These are phyloP conservation scores for Boletus rubroflammeus DNA, from an alignment of 768 basidiomycete genomes.

Conservation along the genomic window DNA sequence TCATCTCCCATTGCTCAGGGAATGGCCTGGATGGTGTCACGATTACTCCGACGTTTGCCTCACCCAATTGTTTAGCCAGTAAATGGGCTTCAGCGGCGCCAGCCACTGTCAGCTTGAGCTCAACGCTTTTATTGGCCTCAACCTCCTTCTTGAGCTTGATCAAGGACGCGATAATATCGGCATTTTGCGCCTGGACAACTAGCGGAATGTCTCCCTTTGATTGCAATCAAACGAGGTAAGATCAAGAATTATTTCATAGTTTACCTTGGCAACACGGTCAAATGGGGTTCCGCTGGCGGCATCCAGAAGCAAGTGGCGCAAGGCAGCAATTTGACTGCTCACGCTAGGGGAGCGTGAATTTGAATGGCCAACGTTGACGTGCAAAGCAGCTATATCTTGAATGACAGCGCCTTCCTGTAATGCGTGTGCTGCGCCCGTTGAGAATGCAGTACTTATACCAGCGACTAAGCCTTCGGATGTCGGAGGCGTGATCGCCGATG, in stretches of 20 bases:
- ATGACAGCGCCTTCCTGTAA: constrained; percentile 57
- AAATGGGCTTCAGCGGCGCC: constrained; percentile 70
- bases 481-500: constrained; percentile 57
- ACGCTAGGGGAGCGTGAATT: constrained; percentile 45
- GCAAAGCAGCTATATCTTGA: constrained; percentile 58
- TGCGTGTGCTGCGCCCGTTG: constrained; percentile 50
- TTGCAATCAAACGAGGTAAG: neutral
- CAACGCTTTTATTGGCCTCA: constrained; percentile 41
- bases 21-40: constrained; percentile 64
- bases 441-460: constrained; percentile 59
- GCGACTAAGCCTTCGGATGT: constrained; percentile 46
- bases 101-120: constrained; percentile 56
- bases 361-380: constrained; percentile 53
- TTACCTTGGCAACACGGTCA: constrained; percentile 44
- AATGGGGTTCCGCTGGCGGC: constrained; percentile 28
- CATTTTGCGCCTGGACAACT: constrained; percentile 70
- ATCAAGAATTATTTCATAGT: neutral
- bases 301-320: constrained; percentile 61
- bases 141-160: constrained; percentile 66
- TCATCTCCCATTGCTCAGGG: constrained; percentile 67
- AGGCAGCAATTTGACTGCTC: constrained; percentile 75
- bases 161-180: constrained; percentile 79
- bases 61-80: constrained; percentile 67
- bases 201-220: constrained; percentile 65
- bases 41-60: constrained; percentile 68